These are phyloP conservation scores for Brassica carinata DNA, from an alignment of 345 rosid genomes.

Conservation along the genomic window DNA sequence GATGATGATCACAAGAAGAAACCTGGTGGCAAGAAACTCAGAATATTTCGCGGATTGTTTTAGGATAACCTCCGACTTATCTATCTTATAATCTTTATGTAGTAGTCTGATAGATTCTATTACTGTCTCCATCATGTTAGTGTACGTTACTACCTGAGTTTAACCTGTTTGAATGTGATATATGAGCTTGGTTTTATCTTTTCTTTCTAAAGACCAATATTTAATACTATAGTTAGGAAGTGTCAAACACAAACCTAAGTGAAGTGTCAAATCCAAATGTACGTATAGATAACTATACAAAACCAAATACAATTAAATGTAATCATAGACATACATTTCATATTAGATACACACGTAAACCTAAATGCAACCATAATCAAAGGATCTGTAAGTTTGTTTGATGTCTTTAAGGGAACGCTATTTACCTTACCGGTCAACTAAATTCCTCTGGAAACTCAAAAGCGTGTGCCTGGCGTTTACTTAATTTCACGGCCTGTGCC, in stretches of 20 bases:
- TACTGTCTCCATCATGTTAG: neutral
- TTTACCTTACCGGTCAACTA: slow-evolving; percentile 16
- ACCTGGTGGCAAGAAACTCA: neutral
- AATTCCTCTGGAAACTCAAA: neutral
- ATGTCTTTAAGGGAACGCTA: slow-evolving; percentile 7
- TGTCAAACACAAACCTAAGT: neutral
- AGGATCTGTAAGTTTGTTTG: neutral
- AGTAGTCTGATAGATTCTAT: neutral
- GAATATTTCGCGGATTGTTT: slow-evolving; percentile 6
- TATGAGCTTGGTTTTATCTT: neutral
- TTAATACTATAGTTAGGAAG: neutral
- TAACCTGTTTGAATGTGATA: neutral
- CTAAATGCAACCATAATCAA: slow-evolving; percentile 20
- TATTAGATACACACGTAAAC: slow-evolving; percentile 8
- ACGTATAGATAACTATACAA: neutral
- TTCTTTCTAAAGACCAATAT: neutral
- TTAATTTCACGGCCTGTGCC: neutral
- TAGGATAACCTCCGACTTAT: neutral
- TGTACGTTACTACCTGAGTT: neutral
- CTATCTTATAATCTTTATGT: neutral
- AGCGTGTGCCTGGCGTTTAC: neutral
- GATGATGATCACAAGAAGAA: slow-evolving; percentile 8
- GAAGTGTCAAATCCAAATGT: neutral
- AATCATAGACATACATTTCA: neutral
- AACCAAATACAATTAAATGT: neutral